Percentiles rank a stretch among this genome's conserved stretches.
Evolutionary conservation across 768 basidiomycete species (phyloP).

Genomic region (Suillus tomentosus): DNA sequence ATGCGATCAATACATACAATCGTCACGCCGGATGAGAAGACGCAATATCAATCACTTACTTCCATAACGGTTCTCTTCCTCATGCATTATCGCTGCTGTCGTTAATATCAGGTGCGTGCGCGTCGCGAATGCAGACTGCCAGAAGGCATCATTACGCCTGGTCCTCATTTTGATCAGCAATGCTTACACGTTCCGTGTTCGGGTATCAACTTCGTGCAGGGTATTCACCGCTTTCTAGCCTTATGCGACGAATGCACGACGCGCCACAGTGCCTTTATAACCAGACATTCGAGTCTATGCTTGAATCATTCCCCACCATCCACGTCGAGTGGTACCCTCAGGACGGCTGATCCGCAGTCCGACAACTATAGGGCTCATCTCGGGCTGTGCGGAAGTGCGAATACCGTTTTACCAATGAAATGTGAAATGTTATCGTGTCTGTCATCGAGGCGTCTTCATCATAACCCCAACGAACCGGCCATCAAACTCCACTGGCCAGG

Average conservation of each 20-base stretch:
- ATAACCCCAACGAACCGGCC: background rate
- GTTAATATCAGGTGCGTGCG: background rate
- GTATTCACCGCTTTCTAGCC: background rate
- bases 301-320: background rate
- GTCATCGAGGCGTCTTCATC: background rate
- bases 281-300: background rate
- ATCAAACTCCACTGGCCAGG: constrained; percentile 15
- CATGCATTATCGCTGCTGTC: background rate
- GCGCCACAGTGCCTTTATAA: background rate
- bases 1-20: background rate
- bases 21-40: background rate
- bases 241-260: background rate
- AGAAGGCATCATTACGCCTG: background rate
- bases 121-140: background rate
- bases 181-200: background rate
- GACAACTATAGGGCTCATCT: background rate
- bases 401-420: background rate
- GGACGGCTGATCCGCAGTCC: background rate
- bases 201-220: background rate
- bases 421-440: background rate
- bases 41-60: background rate
- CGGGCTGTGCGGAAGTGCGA: background rate
- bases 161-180: background rate
- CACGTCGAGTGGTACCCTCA: background rate
- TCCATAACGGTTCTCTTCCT: background rate